A percentile compares a stretch with the other conserved stretches of the same genome.
Evolutionary conservation across 139 green algal genomes (phyloP).

Genomic region (Gonium pectorale): DNA sequence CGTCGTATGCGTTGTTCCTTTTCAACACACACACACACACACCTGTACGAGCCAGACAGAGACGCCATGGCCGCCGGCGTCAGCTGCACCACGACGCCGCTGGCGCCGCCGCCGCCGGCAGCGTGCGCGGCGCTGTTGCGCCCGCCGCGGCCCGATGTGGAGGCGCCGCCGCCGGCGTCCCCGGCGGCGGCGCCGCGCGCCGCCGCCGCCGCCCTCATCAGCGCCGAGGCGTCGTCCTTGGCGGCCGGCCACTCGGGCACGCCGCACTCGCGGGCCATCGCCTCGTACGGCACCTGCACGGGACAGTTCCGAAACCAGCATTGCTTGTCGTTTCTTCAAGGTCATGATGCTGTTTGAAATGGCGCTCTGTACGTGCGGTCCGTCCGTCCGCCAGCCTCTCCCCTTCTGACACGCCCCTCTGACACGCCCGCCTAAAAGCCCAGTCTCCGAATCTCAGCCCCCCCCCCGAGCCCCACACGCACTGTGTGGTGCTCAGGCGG

Average conservation of each 20-base stretch:
- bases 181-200: background rate
- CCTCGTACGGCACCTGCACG: constrained; percentile 31
- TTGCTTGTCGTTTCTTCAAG: too few species aligned
- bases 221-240: background rate
- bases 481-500: too few species aligned
- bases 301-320: too few species aligned
- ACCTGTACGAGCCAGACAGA: constrained; percentile 22
- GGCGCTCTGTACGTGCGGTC: too few species aligned
- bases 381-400: too few species aligned
- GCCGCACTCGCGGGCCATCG: constrained; percentile 42
- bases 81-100: background rate
- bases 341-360: too few species aligned
- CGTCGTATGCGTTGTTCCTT: too few species aligned
- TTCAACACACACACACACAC: too few species aligned
- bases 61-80: background rate
- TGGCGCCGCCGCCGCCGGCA: background rate
- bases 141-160: background rate
- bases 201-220: constrained; percentile 15
- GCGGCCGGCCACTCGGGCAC: constrained; percentile 42
- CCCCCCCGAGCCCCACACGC: too few species aligned
- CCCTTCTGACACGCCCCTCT: too few species aligned
- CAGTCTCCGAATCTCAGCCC: too few species aligned
- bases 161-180: background rate
- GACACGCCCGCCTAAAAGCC: too few species aligned
- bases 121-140: background rate